Conservation (phyloP, 176 grass and related monocot genomes). For the Musa troglodytarum region DNA sequence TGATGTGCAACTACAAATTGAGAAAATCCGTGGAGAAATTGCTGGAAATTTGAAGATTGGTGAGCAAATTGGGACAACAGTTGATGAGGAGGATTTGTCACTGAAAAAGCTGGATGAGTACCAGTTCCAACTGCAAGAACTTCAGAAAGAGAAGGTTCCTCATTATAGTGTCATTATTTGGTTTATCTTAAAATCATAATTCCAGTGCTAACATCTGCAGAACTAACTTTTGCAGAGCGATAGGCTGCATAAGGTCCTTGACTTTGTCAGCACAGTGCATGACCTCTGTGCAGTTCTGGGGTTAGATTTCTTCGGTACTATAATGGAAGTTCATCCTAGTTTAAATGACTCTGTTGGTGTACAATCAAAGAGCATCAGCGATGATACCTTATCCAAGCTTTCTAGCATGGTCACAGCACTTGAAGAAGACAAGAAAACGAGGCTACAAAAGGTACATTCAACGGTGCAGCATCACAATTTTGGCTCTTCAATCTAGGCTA, state of each 20-base stretch:
- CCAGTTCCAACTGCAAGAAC: slow-evolving; percentile 67
- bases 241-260: slow-evolving; percentile 66
- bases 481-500: neutral
- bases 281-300: slow-evolving; percentile 86
- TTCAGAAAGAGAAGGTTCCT: slow-evolving; percentile 90
- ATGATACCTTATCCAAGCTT: slow-evolving; percentile 61
- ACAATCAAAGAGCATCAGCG: slow-evolving; percentile 87
- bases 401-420: slow-evolving; percentile 65
- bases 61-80: slow-evolving; percentile 26
- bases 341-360: slow-evolving; percentile 49
- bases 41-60: slow-evolving; percentile 41
- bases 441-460: slow-evolving; percentile 65
- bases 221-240: slow-evolving; percentile 49
- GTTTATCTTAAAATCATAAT: neutral
- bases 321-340: slow-evolving; percentile 84
- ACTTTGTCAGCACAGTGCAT: slow-evolving; percentile 72
- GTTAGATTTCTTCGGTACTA: slow-evolving; percentile 61
- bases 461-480: neutral
- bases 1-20: slow-evolving; percentile 60
- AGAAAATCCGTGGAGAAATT: slow-evolving; percentile 67
- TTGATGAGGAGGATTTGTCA: slow-evolving; percentile 85
- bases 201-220: neutral
- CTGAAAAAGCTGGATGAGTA: slow-evolving; percentile 62
- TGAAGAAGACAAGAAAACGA: slow-evolving; percentile 63
- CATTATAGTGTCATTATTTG: slow-evolving; percentile 4